Conservation (phyloP, 768 basidiomycete genomes). For the Mycena polygramma region DNA sequence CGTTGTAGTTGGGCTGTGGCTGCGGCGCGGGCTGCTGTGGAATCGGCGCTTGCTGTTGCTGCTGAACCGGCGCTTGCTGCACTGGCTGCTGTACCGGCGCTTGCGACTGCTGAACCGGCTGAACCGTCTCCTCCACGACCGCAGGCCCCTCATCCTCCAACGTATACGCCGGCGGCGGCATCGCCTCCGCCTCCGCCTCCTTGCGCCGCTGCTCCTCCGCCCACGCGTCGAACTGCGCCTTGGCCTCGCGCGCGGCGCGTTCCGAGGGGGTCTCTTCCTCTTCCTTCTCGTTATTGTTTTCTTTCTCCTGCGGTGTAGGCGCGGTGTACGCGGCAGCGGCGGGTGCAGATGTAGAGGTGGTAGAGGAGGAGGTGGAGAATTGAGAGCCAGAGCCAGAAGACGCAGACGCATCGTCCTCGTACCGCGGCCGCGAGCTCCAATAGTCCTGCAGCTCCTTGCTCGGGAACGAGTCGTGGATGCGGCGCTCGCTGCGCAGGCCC, state of each 20-base stretch:
- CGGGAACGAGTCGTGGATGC: constrained; percentile 73
- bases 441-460: constrained; percentile 82
- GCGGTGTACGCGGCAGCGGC: constrained; percentile 26
- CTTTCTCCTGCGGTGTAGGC: background rate
- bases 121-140: background rate
- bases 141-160: constrained; percentile 57
- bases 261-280: constrained; percentile 36
- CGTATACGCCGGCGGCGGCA: constrained; percentile 79
- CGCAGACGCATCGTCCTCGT: constrained; percentile 51
- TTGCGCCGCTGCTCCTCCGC: constrained; percentile 61
- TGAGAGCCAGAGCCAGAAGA: background rate
- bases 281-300: too few species aligned
- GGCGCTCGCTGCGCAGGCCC: constrained; percentile 73
- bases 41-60: background rate
- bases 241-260: constrained; percentile 27
- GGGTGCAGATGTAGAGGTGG: too few species aligned
- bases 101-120: background rate
- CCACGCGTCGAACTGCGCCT: constrained; percentile 36
- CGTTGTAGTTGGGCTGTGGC: background rate
- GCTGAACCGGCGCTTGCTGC: constrained; percentile 13
- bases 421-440: constrained; percentile 74
- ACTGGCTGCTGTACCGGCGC: background rate
- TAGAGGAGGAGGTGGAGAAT: background rate
- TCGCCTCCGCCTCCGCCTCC: constrained; percentile 61
- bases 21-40: constrained; percentile 16